Percentiles rank a stretch among this genome's conserved stretches.
Conservation (phyloP, 2,329 filamentous ascomycete species). For the Aspergillus fructus region DNA sequence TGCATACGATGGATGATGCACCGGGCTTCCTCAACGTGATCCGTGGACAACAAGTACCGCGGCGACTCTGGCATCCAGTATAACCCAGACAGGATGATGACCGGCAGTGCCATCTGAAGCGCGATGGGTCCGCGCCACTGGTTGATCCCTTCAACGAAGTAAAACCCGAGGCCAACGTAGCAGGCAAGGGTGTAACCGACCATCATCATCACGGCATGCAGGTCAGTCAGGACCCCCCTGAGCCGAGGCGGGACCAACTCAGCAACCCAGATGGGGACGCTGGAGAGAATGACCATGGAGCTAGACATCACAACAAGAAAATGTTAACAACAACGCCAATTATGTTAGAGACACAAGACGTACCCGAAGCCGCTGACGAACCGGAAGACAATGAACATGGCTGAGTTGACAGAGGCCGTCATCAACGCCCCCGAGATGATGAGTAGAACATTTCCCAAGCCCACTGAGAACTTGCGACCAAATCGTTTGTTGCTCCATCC, state of each 20-base stretch:
- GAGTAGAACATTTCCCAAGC: background rate
- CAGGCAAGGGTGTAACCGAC: background rate
- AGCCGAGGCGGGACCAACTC: background rate
- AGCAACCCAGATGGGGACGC: background rate
- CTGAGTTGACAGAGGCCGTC: background rate
- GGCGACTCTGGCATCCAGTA: background rate
- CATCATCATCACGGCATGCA: background rate
- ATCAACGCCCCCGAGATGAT: background rate
- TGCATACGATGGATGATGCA: background rate
- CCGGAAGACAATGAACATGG: conserved; percentile 1
- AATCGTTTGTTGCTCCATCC: background rate
- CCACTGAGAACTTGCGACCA: background rate
- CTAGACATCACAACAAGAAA: background rate
- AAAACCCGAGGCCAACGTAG: background rate
- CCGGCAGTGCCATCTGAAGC: background rate
- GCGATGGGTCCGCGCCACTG: background rate
- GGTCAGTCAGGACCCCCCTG: background rate
- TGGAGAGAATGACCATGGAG: background rate
- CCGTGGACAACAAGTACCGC: background rate
- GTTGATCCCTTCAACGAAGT: background rate
- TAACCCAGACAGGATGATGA: background rate
- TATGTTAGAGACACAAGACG: background rate
- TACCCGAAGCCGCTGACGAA: background rate
- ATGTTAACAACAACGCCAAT: too few relatives aligned
- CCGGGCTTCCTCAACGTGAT: background rate